These are phyloP conservation scores for Auxenochlorella protothecoides DNA, from an alignment of 139 green algal genomes.

Conservation along the genomic window DNA sequence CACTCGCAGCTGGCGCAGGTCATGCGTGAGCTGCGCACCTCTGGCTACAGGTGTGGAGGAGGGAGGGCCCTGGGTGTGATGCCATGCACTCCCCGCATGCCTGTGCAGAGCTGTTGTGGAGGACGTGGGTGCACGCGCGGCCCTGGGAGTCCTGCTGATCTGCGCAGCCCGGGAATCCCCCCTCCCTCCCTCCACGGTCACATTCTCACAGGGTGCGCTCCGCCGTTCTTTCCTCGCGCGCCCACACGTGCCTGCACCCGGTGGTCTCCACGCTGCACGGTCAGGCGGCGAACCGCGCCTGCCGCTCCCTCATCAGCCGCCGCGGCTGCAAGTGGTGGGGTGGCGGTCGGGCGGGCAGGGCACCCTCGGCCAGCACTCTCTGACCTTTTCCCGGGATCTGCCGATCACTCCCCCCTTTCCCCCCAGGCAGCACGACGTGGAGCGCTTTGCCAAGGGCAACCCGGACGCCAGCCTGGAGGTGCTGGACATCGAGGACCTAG, in stretches of 20 bases:
- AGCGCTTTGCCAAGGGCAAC: conserved; percentile 30
- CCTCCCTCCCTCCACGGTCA: conserved; percentile 1
- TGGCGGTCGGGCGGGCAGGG: too few relatives aligned
- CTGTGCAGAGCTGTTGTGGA: background rate
- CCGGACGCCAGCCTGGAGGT: conserved; percentile 31
- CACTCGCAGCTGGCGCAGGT: conserved; percentile 93
- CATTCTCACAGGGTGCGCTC: conserved; percentile 24
- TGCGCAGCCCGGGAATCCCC: background rate
- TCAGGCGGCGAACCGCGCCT: conserved; percentile 60
- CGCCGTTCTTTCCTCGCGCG: conserved; percentile 69
- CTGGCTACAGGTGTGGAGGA: conserved; percentile 53
- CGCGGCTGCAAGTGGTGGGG: conserved; percentile 56
- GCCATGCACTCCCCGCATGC: too few relatives aligned
- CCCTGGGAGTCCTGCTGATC: background rate
- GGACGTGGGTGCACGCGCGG: background rate
- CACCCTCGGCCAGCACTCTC: too few relatives aligned
- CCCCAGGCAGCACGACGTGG: conserved; percentile 26
- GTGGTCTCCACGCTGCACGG: conserved; percentile 29
- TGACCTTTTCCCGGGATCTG: too few relatives aligned
- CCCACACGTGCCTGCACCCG: conserved; percentile 74
- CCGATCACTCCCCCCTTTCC: background rate
- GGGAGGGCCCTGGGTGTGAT: too few relatives aligned
- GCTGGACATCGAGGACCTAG: conserved; percentile 87
- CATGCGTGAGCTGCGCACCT: conserved; percentile 77
- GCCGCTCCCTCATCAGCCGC: conserved; percentile 40